Evolutionary conservation across 179 eudicot species (phyloP).

Genomic region (Monotropa hypopitys): DNA sequence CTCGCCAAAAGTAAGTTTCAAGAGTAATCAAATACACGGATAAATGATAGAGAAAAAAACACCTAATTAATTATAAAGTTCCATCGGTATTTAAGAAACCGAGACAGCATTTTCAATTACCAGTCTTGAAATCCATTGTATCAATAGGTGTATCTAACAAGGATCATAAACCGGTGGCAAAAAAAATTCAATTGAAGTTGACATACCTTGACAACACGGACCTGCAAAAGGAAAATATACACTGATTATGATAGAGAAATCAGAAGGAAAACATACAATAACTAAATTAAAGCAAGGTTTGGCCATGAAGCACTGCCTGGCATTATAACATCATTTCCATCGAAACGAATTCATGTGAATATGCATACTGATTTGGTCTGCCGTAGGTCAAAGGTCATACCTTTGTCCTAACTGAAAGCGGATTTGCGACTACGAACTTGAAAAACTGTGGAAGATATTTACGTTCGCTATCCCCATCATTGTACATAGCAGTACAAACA

Average conservation of each 20-base stretch:
- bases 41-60: neutral
- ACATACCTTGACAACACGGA: slow-evolving; percentile 94
- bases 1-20: neutral
- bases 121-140: neutral
- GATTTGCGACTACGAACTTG: slow-evolving; percentile 93
- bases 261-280: slow-evolving; percentile 1
- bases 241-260: slow-evolving; percentile 9
- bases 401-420: slow-evolving; percentile 97
- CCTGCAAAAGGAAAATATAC: slow-evolving; percentile 47
- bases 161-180: slow-evolving; percentile 25
- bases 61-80: neutral
- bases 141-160: slow-evolving; percentile 4
- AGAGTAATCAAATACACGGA: neutral
- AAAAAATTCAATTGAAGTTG: slow-evolving; percentile 17
- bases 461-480: slow-evolving; percentile 73
- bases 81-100: neutral
- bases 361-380: neutral
- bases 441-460: slow-evolving; percentile 96
- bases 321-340: neutral
- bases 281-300: neutral
- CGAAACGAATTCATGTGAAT: neutral
- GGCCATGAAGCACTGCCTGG: neutral
- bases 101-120: neutral
- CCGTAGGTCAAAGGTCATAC: slow-evolving; percentile 22
- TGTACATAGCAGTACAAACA: slow-evolving; percentile 85